Evolutionary conservation across 768 basidiomycete genomes (phyloP).

Genomic region (Lactifluus subvellereus): DNA sequence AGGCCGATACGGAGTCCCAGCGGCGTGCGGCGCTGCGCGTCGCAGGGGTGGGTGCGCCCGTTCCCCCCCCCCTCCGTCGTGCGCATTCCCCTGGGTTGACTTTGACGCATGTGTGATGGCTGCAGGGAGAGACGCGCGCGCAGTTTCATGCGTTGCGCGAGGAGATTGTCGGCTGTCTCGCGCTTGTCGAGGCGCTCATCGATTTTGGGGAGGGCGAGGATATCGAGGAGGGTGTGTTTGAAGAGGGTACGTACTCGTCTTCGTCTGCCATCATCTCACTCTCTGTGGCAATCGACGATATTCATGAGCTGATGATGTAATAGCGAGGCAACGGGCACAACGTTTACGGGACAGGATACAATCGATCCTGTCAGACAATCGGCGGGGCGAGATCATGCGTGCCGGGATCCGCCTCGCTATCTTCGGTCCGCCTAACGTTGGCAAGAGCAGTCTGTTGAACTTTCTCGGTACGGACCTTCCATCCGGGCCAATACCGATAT

Average conservation of each 20-base stretch:
- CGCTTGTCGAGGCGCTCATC: conserved; percentile 81
- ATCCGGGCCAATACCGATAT: background rate
- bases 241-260: conserved; percentile 45
- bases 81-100: background rate
- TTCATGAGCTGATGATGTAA: background rate
- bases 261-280: background rate
- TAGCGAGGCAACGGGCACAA: conserved; percentile 51
- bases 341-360: conserved; percentile 48
- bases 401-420: conserved; percentile 80
- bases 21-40: conserved; percentile 64
- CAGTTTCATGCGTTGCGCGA: conserved; percentile 59
- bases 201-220: conserved; percentile 93
- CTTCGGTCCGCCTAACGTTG: conserved; percentile 89
- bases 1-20: conserved; percentile 84
- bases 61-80: background rate
- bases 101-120: conserved; percentile 12
- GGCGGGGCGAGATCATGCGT: conserved; percentile 77
- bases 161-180: conserved; percentile 65
- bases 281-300: background rate
- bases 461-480: conserved; percentile 52
- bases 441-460: conserved; percentile 87
- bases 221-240: conserved; percentile 75
- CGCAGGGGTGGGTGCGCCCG: conserved; percentile 50
- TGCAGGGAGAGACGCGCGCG: conserved; percentile 55
- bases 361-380: conserved; percentile 58